These are phyloP conservation scores for Pseudopediastrum boryanum DNA, from an alignment of 139 green algal genomes.

Conservation along the genomic window DNA sequence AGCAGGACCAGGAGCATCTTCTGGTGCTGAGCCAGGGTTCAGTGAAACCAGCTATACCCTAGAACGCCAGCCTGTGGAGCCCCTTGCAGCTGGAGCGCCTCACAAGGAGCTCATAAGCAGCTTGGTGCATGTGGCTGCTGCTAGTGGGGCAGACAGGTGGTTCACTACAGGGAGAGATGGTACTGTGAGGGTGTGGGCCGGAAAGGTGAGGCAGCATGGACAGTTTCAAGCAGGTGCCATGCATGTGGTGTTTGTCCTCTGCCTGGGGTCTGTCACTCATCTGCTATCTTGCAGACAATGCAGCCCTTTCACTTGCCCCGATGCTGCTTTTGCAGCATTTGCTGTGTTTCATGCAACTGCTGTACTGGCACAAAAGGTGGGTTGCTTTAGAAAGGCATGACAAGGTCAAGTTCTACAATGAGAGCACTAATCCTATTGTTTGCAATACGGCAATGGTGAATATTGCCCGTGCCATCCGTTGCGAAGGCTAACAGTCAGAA, in stretches of 20 bases:
- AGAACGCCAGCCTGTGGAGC: neutral
- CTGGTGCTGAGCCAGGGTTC: neutral
- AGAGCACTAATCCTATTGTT: too few species aligned
- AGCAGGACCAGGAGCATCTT: neutral
- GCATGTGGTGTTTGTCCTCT: neutral
- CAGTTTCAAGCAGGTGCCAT: neutral
- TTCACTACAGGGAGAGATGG: conserved; percentile 16
- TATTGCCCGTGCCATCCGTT: too few species aligned
- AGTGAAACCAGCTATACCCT: neutral
- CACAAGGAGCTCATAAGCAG: conserved; percentile 18
- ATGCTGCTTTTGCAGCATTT: neutral
- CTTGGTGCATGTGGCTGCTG: conserved; percentile 14
- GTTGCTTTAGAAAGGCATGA: too few species aligned
- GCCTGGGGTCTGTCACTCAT: too few species aligned
- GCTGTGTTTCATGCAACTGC: too few species aligned
- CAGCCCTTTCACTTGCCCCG: too few species aligned
- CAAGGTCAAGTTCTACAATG: too few species aligned
- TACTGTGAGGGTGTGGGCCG: conserved; percentile 15
- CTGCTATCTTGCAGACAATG: neutral
- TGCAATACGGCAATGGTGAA: too few species aligned
- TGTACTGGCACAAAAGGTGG: too few species aligned
- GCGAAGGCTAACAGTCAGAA: too few species aligned
- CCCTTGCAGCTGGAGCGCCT: neutral
- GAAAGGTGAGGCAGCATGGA: conserved; percentile 13
- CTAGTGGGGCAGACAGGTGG: conserved; percentile 18